Conservation (phyloP, 352 stramenopile genomes). For the Phytophthora aleatoria region DNA sequence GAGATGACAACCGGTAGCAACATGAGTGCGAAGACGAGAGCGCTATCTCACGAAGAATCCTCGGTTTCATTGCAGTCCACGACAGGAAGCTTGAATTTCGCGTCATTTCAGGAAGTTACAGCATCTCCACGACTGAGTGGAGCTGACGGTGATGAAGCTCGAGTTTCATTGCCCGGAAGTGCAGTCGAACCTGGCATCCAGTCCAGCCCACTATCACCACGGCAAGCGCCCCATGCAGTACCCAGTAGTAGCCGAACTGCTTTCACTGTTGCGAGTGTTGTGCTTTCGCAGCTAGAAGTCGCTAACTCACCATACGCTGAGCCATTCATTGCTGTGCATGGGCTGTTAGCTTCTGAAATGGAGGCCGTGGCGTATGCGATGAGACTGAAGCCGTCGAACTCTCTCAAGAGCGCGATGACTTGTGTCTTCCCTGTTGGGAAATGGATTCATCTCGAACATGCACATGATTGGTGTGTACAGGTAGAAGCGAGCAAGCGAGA, state of each 20-base stretch:
- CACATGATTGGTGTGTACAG: slow-evolving; percentile 71
- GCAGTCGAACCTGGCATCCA: neutral
- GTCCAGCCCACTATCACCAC: slow-evolving; percentile 7
- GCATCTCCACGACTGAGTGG: neutral
- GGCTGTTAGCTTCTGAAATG: slow-evolving; percentile 48
- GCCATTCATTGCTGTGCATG: slow-evolving; percentile 58
- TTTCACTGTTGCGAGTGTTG: slow-evolving; percentile 62
- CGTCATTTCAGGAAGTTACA: slow-evolving; percentile 48
- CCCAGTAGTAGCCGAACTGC: neutral
- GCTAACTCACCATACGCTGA: slow-evolving; percentile 47
- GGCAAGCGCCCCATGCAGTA: slow-evolving; percentile 1
- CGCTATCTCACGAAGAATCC: slow-evolving; percentile 6
- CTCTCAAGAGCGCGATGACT: slow-evolving; percentile 57
- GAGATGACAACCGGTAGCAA: slow-evolving; percentile 10
- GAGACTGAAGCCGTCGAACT: slow-evolving; percentile 28
- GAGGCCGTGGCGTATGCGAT: slow-evolving; percentile 56
- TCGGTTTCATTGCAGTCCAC: slow-evolving; percentile 16
- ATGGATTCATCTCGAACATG: slow-evolving; percentile 61
- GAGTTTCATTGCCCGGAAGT: slow-evolving; percentile 5
- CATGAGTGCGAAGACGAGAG: neutral
- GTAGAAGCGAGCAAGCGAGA: slow-evolving; percentile 55
- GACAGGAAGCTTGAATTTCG: slow-evolving; percentile 15
- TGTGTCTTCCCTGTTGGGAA: slow-evolving; percentile 57
- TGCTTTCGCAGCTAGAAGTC: slow-evolving; percentile 56
- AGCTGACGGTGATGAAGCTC: neutral